Percentiles rank a stretch among this genome's conserved stretches.
Evolutionary conservation across 352 stramenopile species (phyloP).

Genomic region (Hyaloperonospora arabidopsidis): DNA sequence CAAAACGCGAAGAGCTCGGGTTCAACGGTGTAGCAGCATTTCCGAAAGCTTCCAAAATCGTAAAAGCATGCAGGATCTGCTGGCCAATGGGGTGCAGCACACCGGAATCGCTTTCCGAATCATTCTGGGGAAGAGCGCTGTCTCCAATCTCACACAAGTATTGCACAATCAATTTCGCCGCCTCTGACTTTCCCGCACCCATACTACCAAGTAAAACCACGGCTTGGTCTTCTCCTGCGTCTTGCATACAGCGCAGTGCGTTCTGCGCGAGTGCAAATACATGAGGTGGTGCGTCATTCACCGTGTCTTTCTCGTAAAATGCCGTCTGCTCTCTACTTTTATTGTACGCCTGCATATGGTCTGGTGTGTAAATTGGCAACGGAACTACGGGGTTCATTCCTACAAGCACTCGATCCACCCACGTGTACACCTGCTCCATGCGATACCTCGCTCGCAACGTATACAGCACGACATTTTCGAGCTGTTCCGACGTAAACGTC

Average conservation of each 20-base stretch:
- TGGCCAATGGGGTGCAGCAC: slow-evolving; percentile 69
- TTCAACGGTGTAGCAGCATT: slow-evolving; percentile 57
- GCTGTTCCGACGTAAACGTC: slow-evolving; percentile 45
- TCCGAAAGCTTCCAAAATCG: slow-evolving; percentile 72
- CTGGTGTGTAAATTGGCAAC: slow-evolving; percentile 75
- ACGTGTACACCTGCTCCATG: slow-evolving; percentile 80
- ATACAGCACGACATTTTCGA: slow-evolving; percentile 72
- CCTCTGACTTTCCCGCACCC: slow-evolving; percentile 71
- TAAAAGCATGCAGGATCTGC: slow-evolving; percentile 75
- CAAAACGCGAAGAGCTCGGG: slow-evolving; percentile 66
- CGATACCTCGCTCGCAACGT: slow-evolving; percentile 64
- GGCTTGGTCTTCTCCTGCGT: slow-evolving; percentile 68
- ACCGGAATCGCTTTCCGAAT: slow-evolving; percentile 35
- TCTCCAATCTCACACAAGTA: slow-evolving; percentile 77
- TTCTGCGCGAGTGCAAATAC: slow-evolving; percentile 77
- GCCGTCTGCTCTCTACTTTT: slow-evolving; percentile 50
- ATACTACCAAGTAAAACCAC: slow-evolving; percentile 69
- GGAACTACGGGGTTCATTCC: slow-evolving; percentile 62
- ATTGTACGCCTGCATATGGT: slow-evolving; percentile 77
- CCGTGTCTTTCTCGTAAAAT: slow-evolving; percentile 43
- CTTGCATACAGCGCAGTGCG: slow-evolving; percentile 68
- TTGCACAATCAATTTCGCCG: slow-evolving; percentile 75
- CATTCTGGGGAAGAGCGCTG: slow-evolving; percentile 30
- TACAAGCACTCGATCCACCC: slow-evolving; percentile 68
- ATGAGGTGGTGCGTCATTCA: slow-evolving; percentile 61